phyloP scores from a whole-genome alignment of 2,329 filamentous ascomycete genomes.

The Trichoderma pleuroti region DNA sequence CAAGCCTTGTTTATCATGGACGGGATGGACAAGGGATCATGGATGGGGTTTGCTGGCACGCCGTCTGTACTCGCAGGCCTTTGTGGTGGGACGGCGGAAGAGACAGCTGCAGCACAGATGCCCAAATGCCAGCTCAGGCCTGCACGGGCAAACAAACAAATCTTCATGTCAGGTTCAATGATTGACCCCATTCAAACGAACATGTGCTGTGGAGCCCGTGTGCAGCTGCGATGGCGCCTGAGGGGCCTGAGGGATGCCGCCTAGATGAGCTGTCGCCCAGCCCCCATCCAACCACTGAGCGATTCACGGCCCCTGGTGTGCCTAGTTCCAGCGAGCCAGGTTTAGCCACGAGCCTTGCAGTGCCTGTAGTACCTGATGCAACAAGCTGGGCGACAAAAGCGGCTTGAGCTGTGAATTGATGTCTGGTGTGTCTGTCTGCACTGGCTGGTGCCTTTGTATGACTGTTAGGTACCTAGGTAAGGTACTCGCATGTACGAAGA shows the following conservation, averaged over 20 bases:
- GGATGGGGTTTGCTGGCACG: background rate
- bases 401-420: background rate
- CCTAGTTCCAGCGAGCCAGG: conserved; percentile 12
- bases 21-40: background rate
- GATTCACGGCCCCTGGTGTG: conserved; percentile 1
- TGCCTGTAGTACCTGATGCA: background rate
- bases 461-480: too few relatives aligned
- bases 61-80: background rate
- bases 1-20: background rate
- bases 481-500: background rate
- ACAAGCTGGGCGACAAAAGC: background rate
- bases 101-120: background rate
- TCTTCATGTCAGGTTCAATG: background rate
- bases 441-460: background rate
- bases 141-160: background rate
- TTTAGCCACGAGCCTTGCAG: conserved; percentile 12
- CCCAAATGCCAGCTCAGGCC: conserved; percentile 3
- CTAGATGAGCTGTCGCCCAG: conserved; percentile 13
- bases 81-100: background rate
- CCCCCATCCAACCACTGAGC: conserved; percentile 2
- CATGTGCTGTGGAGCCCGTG: conserved; percentile 7
- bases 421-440: too few relatives aligned
- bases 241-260: background rate
- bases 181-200: background rate
- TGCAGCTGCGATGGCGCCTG: conserved; percentile 15